Base-by-base conservation (phyloP, 2,329 filamentous ascomycete genomes). In the Talaromyces albobiverticillius region DNA sequence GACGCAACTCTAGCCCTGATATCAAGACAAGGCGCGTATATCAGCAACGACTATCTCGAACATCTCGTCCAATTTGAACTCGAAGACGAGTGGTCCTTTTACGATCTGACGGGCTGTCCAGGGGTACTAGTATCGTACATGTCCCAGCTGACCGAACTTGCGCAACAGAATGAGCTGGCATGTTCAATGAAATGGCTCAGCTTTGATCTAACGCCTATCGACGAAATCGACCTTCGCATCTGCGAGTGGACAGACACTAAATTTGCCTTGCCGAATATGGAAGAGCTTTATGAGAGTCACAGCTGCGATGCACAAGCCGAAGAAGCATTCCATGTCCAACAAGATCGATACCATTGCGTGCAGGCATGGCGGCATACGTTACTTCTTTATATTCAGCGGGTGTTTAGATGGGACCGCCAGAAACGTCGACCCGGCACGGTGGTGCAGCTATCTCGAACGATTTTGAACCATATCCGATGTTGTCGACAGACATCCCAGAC, bases 281-380 rank as follows among this genome's bases (percentile, higher is more conserved):
- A n/a, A n/a, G n/a, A n/a, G n/a, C n/a, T n/a, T n/a, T n/a, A n/a
- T n/a, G n/a, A n/a, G n/a, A n/a, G n/a, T n/a, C n/a, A n/a, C n/a
- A n/a, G n/a, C n/a, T n/a, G n/a, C n/a, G n/a, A n/a, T n/a, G n/a
- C n/a, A n/a, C n/a, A 59, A 3, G 57, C 67, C 3, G 63, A 63
- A 40, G 56, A 55, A 14, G 29, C 53, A 32, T 31, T 59, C 20
- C 53, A 63, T 20, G 57, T 55, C 10, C 42, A 45, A 31, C 57
- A 58, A 23, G 67, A 71, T 52, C 59, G 64, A 1, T 62, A 68
- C 41, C 66, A 72, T 53, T 71, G 68, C 51, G 63, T 67, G 13
- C 68, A 72, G 45, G 67, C 69, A 1, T 71, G 68, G 69, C 51
- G 68, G 18, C 62, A 65, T 36, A 61, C 65, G 3, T 53, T 71